Base-by-base conservation (phyloP, 768 basidiomycete genomes). In the Daedalea quercina region DNA sequence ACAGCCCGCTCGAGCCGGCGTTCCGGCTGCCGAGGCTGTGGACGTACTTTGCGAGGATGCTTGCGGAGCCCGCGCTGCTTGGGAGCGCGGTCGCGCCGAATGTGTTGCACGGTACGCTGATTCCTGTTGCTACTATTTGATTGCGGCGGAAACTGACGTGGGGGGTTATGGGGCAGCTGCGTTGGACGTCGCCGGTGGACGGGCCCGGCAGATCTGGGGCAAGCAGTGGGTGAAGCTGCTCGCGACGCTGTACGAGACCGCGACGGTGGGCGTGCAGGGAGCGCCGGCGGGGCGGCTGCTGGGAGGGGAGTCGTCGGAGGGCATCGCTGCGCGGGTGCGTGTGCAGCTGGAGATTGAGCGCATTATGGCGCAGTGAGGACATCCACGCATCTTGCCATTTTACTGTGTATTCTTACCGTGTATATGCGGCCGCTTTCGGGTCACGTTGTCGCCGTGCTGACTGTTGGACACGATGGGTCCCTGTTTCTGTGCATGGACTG, bases 201-300 rank as follows among this genome's bases (percentile, higher is more conserved):
- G 80, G 46, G 85, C 84, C 9, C 71, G 72, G 51, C 67, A 73
- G 24, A 68, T 86, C 9, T 91, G 85, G 83, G 89, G 89, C n/a
- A 69, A 73, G 35, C 89, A 91, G 65, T 91, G 86, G 82, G 68
- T 82, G 53, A 90, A 90, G 65, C 67, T 90, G 48, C 73, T 92
- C 20, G 76, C 72, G 23, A 65, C 87, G 13, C 64, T 90, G 13
- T 82, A 90, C 56, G 76, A 83, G 48, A 82, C 83, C 8, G 72
- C 80, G 37, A 87, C 80, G 0, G 65, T 61, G 3, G 84, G 85
- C 4, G 69, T 80, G 50, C 76, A 72, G 51, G 65, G 67, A 50
- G 57, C 68, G 34, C 35, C 60, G n/a, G n/a, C n/a, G 33, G 50
- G 73, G 62, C 49, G 73, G 65, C 65, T 76, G 25, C 76, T 89